Percentiles rank a stretch among this genome's conserved stretches.
phyloP scores from a whole-genome alignment of 2,329 filamentous ascomycete species.

The Sarocladium kiliense region DNA sequence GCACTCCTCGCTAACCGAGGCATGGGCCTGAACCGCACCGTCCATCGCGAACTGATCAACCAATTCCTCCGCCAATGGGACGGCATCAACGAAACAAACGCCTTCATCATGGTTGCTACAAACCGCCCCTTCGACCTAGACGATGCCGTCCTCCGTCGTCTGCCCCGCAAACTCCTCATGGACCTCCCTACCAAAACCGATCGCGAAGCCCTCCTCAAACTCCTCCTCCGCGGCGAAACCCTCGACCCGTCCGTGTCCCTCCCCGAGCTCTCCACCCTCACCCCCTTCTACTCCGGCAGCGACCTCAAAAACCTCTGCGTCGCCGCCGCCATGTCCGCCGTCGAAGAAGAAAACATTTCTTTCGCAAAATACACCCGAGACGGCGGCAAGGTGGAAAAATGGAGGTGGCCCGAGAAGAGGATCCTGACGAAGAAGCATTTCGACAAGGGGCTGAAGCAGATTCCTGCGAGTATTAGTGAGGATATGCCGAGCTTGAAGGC shows the following conservation, averaged over 20 bases:
- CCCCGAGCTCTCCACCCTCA: slow-evolving; percentile 57
- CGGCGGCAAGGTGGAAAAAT: slow-evolving; percentile 27
- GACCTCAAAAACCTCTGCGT: slow-evolving; percentile 82
- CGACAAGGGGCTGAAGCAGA: slow-evolving; percentile 78
- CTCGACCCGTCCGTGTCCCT: slow-evolving; percentile 59
- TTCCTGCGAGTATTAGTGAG: slow-evolving; percentile 86
- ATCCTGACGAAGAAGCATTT: slow-evolving; percentile 66
- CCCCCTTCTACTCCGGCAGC: slow-evolving; percentile 74
- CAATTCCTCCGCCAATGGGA: slow-evolving; percentile 98
- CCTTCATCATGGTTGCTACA: slow-evolving; percentile 97
- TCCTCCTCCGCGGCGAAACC: slow-evolving; percentile 64
- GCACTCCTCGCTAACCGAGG: slow-evolving; percentile 79
- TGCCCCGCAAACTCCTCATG: slow-evolving; percentile 68
- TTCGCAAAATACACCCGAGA: slow-evolving; percentile 23
- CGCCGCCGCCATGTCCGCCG: slow-evolving; percentile 71
- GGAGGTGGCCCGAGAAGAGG: slow-evolving; percentile 57
- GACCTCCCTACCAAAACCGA: slow-evolving; percentile 66
- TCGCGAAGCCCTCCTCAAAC: slow-evolving; percentile 62
- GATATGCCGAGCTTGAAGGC: slow-evolving; percentile 84
- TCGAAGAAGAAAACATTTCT: slow-evolving; percentile 63
- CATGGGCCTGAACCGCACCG: slow-evolving; percentile 58
- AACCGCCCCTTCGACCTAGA: slow-evolving; percentile 95
- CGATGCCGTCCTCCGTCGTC: slow-evolving; percentile 72
- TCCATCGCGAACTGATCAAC: slow-evolving; percentile 86
- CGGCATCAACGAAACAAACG: slow-evolving; percentile 73